Conservation (phyloP, 768 basidiomycete species). For the Lactarius sanguifluus region DNA sequence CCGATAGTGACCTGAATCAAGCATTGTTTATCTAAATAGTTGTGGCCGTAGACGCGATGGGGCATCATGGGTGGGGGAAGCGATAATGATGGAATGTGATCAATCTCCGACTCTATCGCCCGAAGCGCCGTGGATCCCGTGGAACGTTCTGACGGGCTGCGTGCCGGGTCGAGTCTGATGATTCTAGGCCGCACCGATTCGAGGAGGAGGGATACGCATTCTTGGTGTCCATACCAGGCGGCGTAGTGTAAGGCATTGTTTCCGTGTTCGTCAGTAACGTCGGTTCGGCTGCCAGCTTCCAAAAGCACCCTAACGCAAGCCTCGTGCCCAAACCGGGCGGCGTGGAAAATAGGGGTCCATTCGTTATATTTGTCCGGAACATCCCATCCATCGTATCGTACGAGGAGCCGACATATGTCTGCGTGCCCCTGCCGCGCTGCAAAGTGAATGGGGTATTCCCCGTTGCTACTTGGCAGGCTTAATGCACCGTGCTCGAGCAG, state of each 20-base stretch:
- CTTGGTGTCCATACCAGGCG: slow-evolving; percentile 90
- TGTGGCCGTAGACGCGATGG: slow-evolving; percentile 95
- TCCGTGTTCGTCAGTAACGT: slow-evolving; percentile 77
- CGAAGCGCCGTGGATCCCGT: slow-evolving; percentile 29
- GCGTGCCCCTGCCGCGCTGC: slow-evolving; percentile 91
- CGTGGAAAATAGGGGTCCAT: slow-evolving; percentile 97
- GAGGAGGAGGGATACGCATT: slow-evolving; percentile 57
- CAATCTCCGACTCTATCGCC: slow-evolving; percentile 68
- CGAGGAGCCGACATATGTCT: slow-evolving; percentile 76
- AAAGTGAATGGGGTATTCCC: slow-evolving; percentile 96
- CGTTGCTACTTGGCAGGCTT: slow-evolving; percentile 85
- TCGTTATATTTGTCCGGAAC: slow-evolving; percentile 94
- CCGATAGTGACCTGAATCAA: slow-evolving; percentile 88
- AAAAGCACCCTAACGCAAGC: slow-evolving; percentile 77
- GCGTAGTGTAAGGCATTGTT: slow-evolving; percentile 90
- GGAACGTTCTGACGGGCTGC: slow-evolving; percentile 33
- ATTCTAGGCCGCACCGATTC: slow-evolving; percentile 32
- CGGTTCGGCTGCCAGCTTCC: slow-evolving; percentile 74
- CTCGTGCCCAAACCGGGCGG: slow-evolving; percentile 80
- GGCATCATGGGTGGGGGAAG: slow-evolving; percentile 98
- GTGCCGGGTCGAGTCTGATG: slow-evolving; percentile 25
- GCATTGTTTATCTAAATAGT: slow-evolving; percentile 83
- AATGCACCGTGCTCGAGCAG: slow-evolving; percentile 76
- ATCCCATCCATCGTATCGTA: slow-evolving; percentile 77
- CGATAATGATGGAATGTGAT: slow-evolving; percentile 91